These are phyloP conservation scores for Diddensiella transvaalensis DNA, from an alignment of 805 yeast genomes.

Conservation along the genomic window DNA sequence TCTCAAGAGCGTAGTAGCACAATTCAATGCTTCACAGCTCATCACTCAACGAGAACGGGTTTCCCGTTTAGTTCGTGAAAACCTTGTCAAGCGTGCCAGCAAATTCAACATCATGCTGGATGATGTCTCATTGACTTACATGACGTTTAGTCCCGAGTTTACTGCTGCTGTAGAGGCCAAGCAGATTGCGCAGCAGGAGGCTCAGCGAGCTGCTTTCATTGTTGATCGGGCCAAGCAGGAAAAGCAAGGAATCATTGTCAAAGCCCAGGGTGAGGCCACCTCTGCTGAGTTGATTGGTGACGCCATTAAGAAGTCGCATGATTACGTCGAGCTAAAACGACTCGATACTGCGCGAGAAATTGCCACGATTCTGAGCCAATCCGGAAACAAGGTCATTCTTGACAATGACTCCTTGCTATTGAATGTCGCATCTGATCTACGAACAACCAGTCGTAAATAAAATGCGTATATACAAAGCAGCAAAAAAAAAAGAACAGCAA, in stretches of 20 bases:
- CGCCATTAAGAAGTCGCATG: constrained; percentile 93
- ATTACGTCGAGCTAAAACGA: constrained; percentile 94
- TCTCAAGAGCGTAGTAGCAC: constrained; percentile 93
- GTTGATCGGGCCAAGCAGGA: constrained; percentile 98
- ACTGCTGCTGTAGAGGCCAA: constrained; percentile 97
- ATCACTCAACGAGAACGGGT: constrained; percentile 99
- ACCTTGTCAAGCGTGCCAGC: constrained; percentile 83
- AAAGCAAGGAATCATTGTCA: constrained; percentile 93
- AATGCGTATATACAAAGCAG: neutral
- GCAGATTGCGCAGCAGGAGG: constrained; percentile 99
- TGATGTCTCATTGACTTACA: constrained; percentile 92
- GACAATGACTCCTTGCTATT: constrained; percentile 90
- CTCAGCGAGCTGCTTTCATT: constrained; percentile 95
- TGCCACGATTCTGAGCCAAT: constrained; percentile 74
- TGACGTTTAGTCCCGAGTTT: constrained; percentile 98
- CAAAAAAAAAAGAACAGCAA: neutral
- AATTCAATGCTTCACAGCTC: constrained; percentile 95
- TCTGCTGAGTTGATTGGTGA: constrained; percentile 98
- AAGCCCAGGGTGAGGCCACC: constrained; percentile 97
- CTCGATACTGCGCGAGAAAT: constrained; percentile 96
- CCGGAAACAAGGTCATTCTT: constrained; percentile 88
- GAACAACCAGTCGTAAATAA: constrained; percentile 33
- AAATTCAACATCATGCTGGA: constrained; percentile 84
- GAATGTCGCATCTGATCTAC: constrained; percentile 79
- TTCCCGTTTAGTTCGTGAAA: constrained; percentile 85